Base-by-base conservation (phyloP, 306 rosid genomes). In the Trifolium subterraneum region DNA sequence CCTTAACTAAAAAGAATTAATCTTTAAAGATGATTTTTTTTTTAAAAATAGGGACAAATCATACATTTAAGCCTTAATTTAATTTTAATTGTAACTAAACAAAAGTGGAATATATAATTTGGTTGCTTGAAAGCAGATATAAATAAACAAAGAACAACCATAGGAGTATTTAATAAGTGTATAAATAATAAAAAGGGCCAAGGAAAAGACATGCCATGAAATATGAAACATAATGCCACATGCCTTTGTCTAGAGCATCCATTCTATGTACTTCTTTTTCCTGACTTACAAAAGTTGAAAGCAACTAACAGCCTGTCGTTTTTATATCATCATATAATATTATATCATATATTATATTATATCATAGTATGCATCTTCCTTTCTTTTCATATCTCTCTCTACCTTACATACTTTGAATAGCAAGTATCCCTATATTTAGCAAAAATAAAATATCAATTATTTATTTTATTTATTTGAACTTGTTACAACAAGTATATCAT, bases 191-290 rank as follows among this genome's bases (percentile, higher is more conserved):
- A 11, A 35, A 54, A 74, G 80, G 12, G 77, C 81, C 48, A 62
- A 38, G 75, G 59, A 69, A 79, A 86, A 84, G 79, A 86, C 92
- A 88, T 87, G 96, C 88, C 87, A 88, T 80, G 87, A 82, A 92
- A 87, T 87, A 89, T 88, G 92, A 92, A 90, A 87, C 98, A 92
- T 88, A 80, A 81, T 71, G 74, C 87, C 96, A 88, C 94, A 83
- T 90, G 92, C 88, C 73, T 86, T 90, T 90, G 95, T 73, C 90
- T 79, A 65, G 64, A 79, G 81, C 86, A 81, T 87, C 93, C 89
- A 64, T 82, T 78, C 79, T 78, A 61, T 88, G 92, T 79, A 85
- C 92, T 86, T 78, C 73, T 74, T 56, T 77, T 78, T 85, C 75
- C 84, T 72, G 69, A 84, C 63, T 81, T 71, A 61, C 65, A 76